phyloP scores from a whole-genome alignment of 768 basidiomycete species.

The Candolleomyces aberdarensis region DNA sequence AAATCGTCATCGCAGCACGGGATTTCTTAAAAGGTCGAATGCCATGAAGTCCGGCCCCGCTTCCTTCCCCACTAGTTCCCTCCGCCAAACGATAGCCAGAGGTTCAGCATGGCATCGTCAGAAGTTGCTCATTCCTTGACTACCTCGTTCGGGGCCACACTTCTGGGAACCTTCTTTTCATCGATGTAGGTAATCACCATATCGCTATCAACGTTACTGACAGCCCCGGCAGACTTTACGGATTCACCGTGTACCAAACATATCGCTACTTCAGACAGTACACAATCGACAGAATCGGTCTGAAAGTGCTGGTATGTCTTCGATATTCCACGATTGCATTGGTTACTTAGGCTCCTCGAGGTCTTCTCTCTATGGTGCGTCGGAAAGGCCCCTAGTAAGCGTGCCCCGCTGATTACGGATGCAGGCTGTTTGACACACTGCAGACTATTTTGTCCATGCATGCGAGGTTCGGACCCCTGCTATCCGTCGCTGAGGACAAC shows the following conservation, averaged over 20 bases:
- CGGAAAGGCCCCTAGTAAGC: neutral
- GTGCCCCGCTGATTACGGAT: neutral
- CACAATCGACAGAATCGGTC: neutral
- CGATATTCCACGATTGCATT: neutral
- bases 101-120: constrained; percentile 1
- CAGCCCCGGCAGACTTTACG: neutral
- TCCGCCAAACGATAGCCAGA: neutral
- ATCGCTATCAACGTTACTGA: neutral
- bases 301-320: constrained; percentile 3
- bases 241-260: constrained; percentile 6
- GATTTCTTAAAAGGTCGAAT: neutral
- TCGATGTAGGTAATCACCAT: neutral
- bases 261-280: constrained; percentile 8
- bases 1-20: neutral
- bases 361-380: constrained; percentile 2
- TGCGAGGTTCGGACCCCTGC: neutral
- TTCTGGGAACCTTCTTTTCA: constrained; percentile 5
- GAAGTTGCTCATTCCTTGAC: neutral
- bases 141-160: constrained; percentile 1
- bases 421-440: neutral
- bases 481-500: too few species aligned
- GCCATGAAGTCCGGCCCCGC: neutral
- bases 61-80: neutral
- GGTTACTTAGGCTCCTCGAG: neutral
- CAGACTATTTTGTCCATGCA: neutral